A percentile compares a stretch with the other conserved stretches of the same genome.
Evolutionary conservation across 2,329 filamentous ascomycete genomes (phyloP).

Genomic region (Furcasterigmium sp.): DNA sequence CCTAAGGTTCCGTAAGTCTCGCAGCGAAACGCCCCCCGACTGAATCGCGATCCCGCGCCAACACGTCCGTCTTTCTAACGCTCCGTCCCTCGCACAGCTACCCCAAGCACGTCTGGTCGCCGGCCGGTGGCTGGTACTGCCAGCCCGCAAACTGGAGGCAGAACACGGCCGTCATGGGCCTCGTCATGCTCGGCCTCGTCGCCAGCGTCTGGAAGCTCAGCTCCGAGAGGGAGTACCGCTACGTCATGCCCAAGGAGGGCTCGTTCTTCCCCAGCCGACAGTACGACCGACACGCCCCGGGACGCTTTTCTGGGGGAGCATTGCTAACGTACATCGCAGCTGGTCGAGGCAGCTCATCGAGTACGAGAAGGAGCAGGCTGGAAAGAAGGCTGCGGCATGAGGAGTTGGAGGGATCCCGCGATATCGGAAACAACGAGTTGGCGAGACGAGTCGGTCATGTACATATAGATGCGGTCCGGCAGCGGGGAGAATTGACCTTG

Average conservation of each 20-base stretch:
- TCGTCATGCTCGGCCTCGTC: conserved; percentile 62
- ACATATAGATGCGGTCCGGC: conserved; percentile 9
- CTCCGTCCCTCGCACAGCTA: conserved; percentile 57
- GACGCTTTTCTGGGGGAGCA: neutral
- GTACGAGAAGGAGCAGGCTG: conserved; percentile 37
- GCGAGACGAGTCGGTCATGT: conserved; percentile 5
- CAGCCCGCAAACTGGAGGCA: conserved; percentile 92
- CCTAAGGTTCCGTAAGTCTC: conserved; percentile 53
- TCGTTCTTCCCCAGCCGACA: conserved; percentile 81
- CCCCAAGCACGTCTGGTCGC: conserved; percentile 99
- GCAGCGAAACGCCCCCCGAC: conserved; percentile 11
- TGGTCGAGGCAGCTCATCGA: conserved; percentile 41
- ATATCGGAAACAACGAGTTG: too few relatives aligned
- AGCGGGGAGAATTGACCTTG: neutral
- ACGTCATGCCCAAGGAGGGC: conserved; percentile 69
- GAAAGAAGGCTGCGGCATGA: conserved; percentile 21
- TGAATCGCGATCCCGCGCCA: neutral
- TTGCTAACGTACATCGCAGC: conserved; percentile 23
- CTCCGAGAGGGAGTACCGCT: conserved; percentile 66
- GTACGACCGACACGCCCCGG: conserved; percentile 43
- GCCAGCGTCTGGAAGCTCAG: conserved; percentile 67
- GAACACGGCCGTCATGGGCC: conserved; percentile 77
- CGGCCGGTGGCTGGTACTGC: conserved; percentile 93
- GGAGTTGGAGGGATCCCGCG: conserved; percentile 1
- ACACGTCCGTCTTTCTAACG: conserved; percentile 11